phyloP scores from a whole-genome alignment of 2,329 filamentous ascomycete genomes.

The Drechslerella coelobrocha region DNA sequence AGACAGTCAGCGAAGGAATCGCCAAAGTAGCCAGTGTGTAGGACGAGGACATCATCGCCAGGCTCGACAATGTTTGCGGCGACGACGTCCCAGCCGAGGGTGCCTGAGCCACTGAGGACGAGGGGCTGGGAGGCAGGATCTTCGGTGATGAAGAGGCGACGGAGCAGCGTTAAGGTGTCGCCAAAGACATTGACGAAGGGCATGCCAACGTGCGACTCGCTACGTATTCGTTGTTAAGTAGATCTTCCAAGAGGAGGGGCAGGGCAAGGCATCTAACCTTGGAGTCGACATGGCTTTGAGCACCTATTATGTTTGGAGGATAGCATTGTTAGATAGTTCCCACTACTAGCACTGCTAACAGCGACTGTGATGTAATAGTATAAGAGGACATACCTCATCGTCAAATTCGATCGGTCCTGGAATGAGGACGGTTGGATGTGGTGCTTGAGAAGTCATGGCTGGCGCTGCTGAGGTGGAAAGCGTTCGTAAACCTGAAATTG shows the following conservation, averaged over 20 bases:
- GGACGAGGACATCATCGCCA: conserved; percentile 87
- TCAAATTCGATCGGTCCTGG: conserved; percentile 98
- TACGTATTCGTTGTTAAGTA: conserved; percentile 58
- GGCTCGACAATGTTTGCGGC: conserved; percentile 90
- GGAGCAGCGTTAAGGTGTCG: conserved; percentile 83
- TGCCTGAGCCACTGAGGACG: conserved; percentile 91
- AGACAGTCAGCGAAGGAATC: conserved; percentile 94
- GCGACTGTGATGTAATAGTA: too few species aligned
- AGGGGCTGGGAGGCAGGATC: conserved; percentile 85
- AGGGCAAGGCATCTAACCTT: neutral
- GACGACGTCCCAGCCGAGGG: conserved; percentile 94
- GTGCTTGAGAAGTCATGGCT: conserved; percentile 57
- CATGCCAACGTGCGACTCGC: conserved; percentile 90
- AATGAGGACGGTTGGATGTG: conserved; percentile 80
- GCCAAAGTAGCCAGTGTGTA: conserved; percentile 94
- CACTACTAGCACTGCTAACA: too few species aligned
- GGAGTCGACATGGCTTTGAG: conserved; percentile 41
- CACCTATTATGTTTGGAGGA: neutral
- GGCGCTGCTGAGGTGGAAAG: conserved; percentile 54
- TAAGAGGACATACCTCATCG: conserved; percentile 68
- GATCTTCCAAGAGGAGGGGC: neutral
- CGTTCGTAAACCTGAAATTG: neutral
- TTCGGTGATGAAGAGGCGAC: conserved; percentile 92
- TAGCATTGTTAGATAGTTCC: too few species aligned
- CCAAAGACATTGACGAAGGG: conserved; percentile 90